These are phyloP conservation scores for Boletus pseudopeckii DNA, from an alignment of 768 basidiomycete genomes.

Conservation along the genomic window DNA sequence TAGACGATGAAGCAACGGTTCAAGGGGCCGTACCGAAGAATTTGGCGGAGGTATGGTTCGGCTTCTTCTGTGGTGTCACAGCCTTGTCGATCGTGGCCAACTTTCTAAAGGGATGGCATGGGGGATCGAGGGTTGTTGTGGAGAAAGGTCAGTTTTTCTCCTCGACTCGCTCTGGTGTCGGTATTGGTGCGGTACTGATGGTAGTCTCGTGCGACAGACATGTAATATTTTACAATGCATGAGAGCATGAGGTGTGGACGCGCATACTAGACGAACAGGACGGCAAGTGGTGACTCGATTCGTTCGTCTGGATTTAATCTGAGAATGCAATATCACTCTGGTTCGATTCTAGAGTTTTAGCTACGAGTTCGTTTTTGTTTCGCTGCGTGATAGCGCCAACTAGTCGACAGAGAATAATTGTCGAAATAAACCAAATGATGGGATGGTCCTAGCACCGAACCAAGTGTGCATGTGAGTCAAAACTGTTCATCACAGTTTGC, in stretches of 20 bases:
- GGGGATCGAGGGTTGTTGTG: constrained; percentile 79
- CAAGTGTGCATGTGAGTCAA: no score
- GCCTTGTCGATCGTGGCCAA: constrained; percentile 59
- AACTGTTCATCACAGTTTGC: no score
- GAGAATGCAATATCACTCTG: no score
- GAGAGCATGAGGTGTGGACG: neutral
- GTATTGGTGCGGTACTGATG: constrained; percentile 3
- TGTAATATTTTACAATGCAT: constrained; percentile 33
- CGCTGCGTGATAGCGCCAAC: neutral
- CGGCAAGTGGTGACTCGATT: neutral
- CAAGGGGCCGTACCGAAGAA: constrained; percentile 68
- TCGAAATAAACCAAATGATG: no score
- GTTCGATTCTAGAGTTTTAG: no score
- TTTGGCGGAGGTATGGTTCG: constrained; percentile 65
- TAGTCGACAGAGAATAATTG: no score
- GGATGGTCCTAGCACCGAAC: no score
- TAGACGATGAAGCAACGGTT: constrained; percentile 61
- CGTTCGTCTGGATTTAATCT: neutral
- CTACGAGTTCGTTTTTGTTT: no score
- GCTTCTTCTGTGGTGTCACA: constrained; percentile 58
- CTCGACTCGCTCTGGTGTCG: no score
- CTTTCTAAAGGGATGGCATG: constrained; percentile 85
- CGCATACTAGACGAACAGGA: neutral
- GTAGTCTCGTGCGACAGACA: constrained; percentile 7
- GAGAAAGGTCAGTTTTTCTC: constrained; percentile 50